These are phyloP conservation scores for Kodamaea sp. DNA, from an alignment of 1,139 yeast genomes.

Conservation along the genomic window DNA sequence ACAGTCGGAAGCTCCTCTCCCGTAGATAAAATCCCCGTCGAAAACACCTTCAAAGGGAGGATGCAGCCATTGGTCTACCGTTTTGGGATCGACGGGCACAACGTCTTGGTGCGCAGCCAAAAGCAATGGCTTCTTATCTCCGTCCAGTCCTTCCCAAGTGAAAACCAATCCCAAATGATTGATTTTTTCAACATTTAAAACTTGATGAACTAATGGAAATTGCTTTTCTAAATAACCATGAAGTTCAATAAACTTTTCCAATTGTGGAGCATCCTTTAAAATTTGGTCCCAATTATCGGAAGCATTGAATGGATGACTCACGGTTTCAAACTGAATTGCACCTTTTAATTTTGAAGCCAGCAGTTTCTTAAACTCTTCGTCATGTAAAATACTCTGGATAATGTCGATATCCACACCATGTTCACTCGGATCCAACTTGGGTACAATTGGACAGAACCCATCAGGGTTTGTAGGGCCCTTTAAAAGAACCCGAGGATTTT, in stretches of 20 bases:
- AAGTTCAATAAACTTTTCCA: slow-evolving; percentile 31
- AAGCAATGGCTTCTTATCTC: slow-evolving; percentile 34
- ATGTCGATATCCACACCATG: slow-evolving; percentile 22
- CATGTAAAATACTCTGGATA: slow-evolving; percentile 28
- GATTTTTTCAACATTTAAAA: slow-evolving; percentile 28
- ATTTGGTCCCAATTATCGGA: slow-evolving; percentile 23
- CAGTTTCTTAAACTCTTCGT: slow-evolving; percentile 33
- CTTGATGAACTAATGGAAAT: slow-evolving; percentile 32
- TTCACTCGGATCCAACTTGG: slow-evolving; percentile 27
- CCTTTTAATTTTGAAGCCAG: slow-evolving; percentile 47
- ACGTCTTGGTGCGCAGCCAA: slow-evolving; percentile 50
- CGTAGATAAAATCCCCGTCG: slow-evolving; percentile 39
- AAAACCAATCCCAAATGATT: slow-evolving; percentile 33
- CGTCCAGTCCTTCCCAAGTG: slow-evolving; percentile 33
- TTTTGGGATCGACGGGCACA: slow-evolving; percentile 44
- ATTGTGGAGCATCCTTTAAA: slow-evolving; percentile 20
- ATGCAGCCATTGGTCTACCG: slow-evolving; percentile 38
- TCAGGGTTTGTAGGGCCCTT: slow-evolving; percentile 15
- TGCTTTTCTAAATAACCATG: slow-evolving; percentile 26
- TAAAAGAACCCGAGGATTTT: too few species aligned
- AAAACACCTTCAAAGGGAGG: slow-evolving; percentile 43
- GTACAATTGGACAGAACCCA: slow-evolving; percentile 33
- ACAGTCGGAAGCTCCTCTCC: slow-evolving; percentile 49
- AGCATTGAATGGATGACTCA: slow-evolving; percentile 6
- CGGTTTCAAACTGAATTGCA: slow-evolving; percentile 44